Percentiles rank a stretch among this genome's conserved stretches.
phyloP scores from a whole-genome alignment of 2,329 filamentous ascomycete genomes.

The Cladosporium sphaerospermum region DNA sequence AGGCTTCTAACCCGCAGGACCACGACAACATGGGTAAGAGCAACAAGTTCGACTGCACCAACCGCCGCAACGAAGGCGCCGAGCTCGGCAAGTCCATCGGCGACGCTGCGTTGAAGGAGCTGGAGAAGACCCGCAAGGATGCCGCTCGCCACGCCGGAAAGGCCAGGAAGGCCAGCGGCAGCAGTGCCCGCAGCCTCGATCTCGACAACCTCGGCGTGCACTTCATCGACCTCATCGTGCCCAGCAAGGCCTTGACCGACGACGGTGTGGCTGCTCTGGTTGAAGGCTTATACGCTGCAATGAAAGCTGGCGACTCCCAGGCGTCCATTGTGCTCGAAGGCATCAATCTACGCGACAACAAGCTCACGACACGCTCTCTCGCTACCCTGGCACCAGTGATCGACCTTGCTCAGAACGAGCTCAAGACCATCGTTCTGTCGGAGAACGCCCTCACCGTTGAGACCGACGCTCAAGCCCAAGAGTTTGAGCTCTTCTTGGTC shows the following conservation, averaged over 20 bases:
- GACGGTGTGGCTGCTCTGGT: conserved; percentile 39
- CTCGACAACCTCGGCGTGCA: conserved; percentile 12
- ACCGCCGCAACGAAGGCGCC: conserved; percentile 42
- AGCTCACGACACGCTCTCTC: conserved; percentile 38
- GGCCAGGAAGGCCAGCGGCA: conserved; percentile 23
- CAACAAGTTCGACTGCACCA: conserved; percentile 33
- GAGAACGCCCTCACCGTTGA: conserved; percentile 39
- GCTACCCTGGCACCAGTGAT: conserved; percentile 38
- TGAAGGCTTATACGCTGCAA: conserved; percentile 36
- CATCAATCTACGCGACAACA: conserved; percentile 41
- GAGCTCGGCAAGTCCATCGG: conserved; percentile 42
- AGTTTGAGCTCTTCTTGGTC: conserved; percentile 40
- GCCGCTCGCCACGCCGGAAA: conserved; percentile 20
- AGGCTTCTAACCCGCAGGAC: too few relatives aligned
- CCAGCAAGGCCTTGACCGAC: conserved; percentile 41
- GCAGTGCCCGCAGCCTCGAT: conserved; percentile 16
- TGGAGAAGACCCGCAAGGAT: conserved; percentile 27
- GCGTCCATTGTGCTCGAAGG: conserved; percentile 38
- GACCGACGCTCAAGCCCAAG: conserved; percentile 30
- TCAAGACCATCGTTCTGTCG: conserved; percentile 43
- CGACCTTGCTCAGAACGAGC: conserved; percentile 35
- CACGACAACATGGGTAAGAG: conserved; percentile 24
- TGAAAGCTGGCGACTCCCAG: conserved; percentile 28
- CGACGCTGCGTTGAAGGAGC: conserved; percentile 37
- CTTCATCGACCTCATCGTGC: conserved; percentile 40